phyloP scores from a whole-genome alignment of 192 early-diverging fungal species.

The Piromyces sp. region DNA sequence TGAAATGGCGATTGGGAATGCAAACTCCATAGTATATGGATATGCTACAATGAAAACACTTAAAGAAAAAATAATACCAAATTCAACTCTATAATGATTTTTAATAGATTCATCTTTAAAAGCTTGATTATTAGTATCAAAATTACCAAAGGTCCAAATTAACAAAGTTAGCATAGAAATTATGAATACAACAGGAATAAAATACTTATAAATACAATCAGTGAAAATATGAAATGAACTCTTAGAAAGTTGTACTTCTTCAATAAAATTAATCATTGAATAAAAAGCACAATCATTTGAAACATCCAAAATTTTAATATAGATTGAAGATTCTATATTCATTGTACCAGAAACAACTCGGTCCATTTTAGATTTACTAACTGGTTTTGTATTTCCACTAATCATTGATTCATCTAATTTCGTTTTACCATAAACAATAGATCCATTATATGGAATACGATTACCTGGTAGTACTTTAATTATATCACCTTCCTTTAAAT shows the following conservation, averaged over 20 bases:
- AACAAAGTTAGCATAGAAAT: background rate
- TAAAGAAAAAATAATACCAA: background rate
- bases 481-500: background rate
- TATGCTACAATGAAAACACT: background rate
- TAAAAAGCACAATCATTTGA: background rate
- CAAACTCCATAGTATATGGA: background rate
- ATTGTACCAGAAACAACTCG: background rate
- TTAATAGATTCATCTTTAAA: background rate
- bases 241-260: background rate
- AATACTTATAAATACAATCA: background rate
- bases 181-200: background rate
- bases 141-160: background rate
- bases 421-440: background rate
- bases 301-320: background rate
- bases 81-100: background rate
- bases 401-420: background rate
- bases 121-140: background rate
- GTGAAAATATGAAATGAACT: background rate
- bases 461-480: background rate
- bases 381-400: background rate
- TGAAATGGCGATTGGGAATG: background rate
- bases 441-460: background rate
- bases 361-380: background rate
- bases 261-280: background rate
- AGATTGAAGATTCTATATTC: background rate